Evolutionary conservation across 2,329 filamentous ascomycete species (phyloP), one percentile per base, ranked within the genome.

Genomic region (Fusarium virguliforme): DNA sequence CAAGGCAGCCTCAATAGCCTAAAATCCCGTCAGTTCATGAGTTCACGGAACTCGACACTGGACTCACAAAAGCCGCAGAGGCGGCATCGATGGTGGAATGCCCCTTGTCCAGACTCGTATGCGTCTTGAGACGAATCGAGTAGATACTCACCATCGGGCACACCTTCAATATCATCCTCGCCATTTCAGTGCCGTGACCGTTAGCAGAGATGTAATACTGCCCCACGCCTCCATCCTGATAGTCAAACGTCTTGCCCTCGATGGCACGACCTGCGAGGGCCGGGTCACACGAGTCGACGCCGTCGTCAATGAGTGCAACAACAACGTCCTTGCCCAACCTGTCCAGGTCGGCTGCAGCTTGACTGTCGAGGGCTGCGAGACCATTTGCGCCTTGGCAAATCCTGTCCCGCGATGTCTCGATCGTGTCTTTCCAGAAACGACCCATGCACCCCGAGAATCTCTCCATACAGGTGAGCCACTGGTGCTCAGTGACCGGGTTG

Each of bases 111-210:
- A 54, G 53, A 10, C 62, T 62, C 1, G 34, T 38, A 5, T 70
- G 59, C 32, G 64, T 76, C 40, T 67, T 62, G 15, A 78, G 68
- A 1, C 72, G 66, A 24, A 77, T 74, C 1, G 73, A 64, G 22
- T 75, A 74, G 4, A 76, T 66, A 35, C 68, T 73, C 12, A 67
- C 74, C 74, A 76, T 76, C 1, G 74, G 74, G 13, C 75, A 76
- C 1, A 74, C 64, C 4, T 67, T 65, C 4, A 64, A 28, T 15
- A 77, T 77, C 68, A 74, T 73, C 38, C 58, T 72, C 1, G 74
- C 75, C 74, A 75, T 76, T 9, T 70, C 64, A 0, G 75, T 76
- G 2, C 75, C 71, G n/a, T 76, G 74, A 5, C 69, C 70, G 2
- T 18, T 67, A 4, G 10, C 41, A 4, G 65, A 67, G 28, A 67